These are phyloP conservation scores for Colletotrichum sp. DNA, from an alignment of 2,329 filamentous ascomycete species.

Conservation along the genomic window DNA sequence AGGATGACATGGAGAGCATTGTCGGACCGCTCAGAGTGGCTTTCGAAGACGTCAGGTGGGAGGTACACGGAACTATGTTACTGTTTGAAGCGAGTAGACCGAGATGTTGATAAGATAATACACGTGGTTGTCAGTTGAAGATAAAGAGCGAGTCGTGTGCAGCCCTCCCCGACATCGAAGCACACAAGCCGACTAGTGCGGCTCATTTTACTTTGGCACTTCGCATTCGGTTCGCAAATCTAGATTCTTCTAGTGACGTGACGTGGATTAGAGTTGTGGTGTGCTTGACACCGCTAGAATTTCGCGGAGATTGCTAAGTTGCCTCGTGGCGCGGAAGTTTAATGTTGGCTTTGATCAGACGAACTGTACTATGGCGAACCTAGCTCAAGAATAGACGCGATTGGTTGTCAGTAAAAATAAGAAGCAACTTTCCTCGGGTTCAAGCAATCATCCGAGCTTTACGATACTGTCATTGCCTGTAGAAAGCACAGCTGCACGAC, in stretches of 20 bases:
- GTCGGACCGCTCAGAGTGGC: not conserved
- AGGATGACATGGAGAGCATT: not conserved
- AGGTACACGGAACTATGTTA: not conserved
- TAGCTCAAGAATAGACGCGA: not conserved
- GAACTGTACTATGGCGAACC: not conserved
- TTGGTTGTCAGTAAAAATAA: not conserved
- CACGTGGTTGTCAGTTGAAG: not conserved
- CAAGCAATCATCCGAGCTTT: not conserved
- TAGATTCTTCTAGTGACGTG: not conserved
- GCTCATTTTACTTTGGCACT: not conserved
- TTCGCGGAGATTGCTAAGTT: not conserved
- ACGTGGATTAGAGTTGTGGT: not conserved
- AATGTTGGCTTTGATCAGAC: not conserved
- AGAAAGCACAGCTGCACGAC: not conserved
- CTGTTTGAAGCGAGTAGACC: conserved; percentile 7
- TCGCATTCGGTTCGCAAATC: not conserved
- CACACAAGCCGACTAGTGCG: not conserved
- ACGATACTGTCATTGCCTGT: not conserved
- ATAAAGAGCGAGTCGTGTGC: not conserved
- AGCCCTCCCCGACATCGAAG: not conserved
- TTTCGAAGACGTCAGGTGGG: not conserved
- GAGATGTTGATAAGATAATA: not conserved
- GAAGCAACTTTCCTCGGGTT: not conserved
- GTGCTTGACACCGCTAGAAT: not conserved
- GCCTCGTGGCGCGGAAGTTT: not conserved